These are phyloP conservation scores for Pseudoscleropodium purum DNA, from an alignment of 225 moss, liverwort and hornwort species.

Conservation along the genomic window DNA sequence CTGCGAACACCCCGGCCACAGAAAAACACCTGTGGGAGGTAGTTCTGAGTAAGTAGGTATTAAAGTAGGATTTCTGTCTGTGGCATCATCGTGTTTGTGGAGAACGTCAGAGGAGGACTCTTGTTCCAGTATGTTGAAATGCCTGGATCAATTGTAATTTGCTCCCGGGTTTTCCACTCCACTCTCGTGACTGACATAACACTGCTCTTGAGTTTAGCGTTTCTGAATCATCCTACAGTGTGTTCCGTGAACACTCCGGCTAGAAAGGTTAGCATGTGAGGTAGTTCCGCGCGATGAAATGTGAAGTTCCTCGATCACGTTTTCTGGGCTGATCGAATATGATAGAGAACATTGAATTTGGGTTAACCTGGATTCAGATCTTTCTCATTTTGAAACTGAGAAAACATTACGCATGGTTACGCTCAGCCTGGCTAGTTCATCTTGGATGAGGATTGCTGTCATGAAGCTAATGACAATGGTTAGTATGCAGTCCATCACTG, in stretches of 20 bases:
- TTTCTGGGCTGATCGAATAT: background rate
- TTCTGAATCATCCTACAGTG: background rate
- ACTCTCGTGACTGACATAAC: background rate
- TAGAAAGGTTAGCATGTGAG: background rate
- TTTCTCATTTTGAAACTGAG: background rate
- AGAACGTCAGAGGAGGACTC: conserved; percentile 9
- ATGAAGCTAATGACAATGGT: background rate
- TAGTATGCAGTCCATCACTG: background rate
- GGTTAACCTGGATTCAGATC: background rate
- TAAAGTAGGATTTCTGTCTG: background rate
- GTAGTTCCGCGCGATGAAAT: background rate
- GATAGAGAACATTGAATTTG: background rate
- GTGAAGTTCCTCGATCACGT: background rate
- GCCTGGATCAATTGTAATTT: background rate
- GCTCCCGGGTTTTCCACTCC: conserved; percentile 22
- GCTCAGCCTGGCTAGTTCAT: background rate
- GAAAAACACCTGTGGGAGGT: background rate
- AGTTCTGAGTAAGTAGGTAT: background rate
- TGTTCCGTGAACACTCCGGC: background rate
- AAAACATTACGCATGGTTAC: too few species aligned
- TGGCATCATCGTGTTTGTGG: background rate
- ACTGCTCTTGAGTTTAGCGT: background rate
- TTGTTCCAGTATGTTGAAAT: background rate
- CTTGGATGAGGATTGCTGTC: too few species aligned
- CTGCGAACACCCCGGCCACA: background rate